phyloP scores from a whole-genome alignment of 257 asterid species.

The Solanum microdontum region DNA sequence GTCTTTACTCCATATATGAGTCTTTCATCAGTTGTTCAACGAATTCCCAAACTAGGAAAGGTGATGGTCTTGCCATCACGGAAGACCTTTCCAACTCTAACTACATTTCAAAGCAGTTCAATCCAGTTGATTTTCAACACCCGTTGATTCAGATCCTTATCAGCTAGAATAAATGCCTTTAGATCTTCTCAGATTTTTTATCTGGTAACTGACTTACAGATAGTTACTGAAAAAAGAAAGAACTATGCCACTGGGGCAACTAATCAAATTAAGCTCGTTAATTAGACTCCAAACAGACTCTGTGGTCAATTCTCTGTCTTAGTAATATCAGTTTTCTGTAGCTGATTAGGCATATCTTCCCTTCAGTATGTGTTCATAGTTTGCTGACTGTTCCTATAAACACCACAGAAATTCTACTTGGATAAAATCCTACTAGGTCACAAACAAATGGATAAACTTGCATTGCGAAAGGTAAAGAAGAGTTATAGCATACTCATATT shows the following conservation, averaged over 20 bases:
- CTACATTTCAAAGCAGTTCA: neutral
- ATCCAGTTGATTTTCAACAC: neutral
- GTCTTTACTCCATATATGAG: neutral
- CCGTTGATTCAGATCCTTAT: neutral
- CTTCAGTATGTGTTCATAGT: neutral
- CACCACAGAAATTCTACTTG: neutral
- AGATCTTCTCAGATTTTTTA: neutral
- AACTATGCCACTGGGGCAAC: neutral
- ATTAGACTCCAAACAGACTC: neutral
- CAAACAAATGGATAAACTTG: neutral
- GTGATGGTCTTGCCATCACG: neutral
- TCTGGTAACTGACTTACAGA: neutral
- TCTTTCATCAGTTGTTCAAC: neutral
- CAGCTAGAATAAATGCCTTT: neutral
- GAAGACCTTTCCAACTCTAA: neutral
- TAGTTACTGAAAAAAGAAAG: neutral
- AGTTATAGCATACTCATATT: slow-evolving; percentile 63
- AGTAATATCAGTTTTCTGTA: neutral
- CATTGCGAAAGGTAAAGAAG: neutral
- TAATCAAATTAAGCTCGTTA: neutral
- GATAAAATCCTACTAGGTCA: neutral
- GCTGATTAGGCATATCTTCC: neutral
- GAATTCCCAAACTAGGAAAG: neutral
- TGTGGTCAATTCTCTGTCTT: neutral
- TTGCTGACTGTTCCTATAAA: neutral